Evolutionary conservation across 1,284 basidiomycete species (phyloP).

Genomic region (Ganoderma boninense): DNA sequence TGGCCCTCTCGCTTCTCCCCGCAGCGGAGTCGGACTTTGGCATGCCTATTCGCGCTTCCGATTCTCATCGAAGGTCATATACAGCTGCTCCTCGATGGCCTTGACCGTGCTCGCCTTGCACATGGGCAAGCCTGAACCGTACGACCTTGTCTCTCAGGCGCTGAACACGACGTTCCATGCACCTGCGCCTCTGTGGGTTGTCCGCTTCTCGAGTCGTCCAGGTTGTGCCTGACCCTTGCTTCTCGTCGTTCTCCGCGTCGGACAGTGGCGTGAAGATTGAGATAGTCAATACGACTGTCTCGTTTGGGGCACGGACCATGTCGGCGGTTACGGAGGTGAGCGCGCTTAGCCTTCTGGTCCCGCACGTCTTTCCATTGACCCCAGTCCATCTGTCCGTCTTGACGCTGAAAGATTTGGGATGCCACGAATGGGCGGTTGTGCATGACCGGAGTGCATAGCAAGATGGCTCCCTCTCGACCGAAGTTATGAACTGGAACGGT

Average conservation of each 20-base stretch:
- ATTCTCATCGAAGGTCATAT: neutral
- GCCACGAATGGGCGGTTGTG: too few species aligned
- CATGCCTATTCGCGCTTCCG: neutral
- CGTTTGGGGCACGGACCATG: slow-evolving; percentile 25
- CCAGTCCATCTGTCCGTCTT: slow-evolving; percentile 1
- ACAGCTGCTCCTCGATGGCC: slow-evolving; percentile 22
- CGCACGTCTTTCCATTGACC: neutral
- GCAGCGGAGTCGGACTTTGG: neutral
- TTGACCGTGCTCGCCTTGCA: slow-evolving; percentile 13
- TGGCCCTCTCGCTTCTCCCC: neutral
- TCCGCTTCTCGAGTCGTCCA: neutral
- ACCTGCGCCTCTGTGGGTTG: slow-evolving; percentile 24
- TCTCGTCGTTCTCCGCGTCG: neutral
- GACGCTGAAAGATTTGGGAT: too few species aligned
- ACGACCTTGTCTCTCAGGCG: slow-evolving; percentile 19
- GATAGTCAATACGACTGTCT: slow-evolving; percentile 24
- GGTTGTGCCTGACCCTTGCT: neutral
- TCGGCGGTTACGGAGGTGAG: slow-evolving; percentile 29
- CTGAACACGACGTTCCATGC: slow-evolving; percentile 27
- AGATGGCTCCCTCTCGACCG: too few species aligned
- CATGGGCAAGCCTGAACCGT: slow-evolving; percentile 9
- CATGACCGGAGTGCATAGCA: too few species aligned
- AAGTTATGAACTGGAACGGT: neutral
- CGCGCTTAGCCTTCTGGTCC: neutral
- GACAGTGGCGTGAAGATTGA: slow-evolving; percentile 27